Conservation (phyloP, 176 grass and related monocot genomes). For the Musa schizocarpa region DNA sequence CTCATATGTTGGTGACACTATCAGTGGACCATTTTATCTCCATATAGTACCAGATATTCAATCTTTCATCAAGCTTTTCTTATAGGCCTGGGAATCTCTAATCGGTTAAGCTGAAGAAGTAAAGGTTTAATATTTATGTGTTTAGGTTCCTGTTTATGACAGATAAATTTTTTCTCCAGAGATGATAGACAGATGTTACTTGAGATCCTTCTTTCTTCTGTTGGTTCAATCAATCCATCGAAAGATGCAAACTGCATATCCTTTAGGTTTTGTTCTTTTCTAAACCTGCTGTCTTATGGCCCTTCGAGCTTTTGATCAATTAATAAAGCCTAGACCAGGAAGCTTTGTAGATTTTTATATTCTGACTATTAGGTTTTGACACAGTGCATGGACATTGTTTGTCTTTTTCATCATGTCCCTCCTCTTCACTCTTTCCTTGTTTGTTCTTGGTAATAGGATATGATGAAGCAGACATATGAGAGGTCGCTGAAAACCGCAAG, state of each 20-base stretch:
- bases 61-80: no score
- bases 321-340: neutral
- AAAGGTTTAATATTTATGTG: no score
- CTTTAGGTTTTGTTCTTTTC: no score
- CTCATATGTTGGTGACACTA: neutral
- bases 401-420: constrained; percentile 3
- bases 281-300: no score
- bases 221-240: no score
- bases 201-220: no score
- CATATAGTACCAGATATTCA: neutral
- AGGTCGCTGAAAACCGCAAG: constrained; percentile 81
- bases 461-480: constrained; percentile 85
- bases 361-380: neutral
- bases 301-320: neutral
- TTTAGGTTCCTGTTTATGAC: no score
- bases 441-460: constrained; percentile 41
- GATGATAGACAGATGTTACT: no score
- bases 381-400: neutral
- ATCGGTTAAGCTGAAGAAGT: no score
- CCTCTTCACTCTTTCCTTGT: constrained; percentile 13
- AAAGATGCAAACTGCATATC: no score
- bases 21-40: neutral
- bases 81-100: no score
- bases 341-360: neutral
- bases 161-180: no score